Evolutionary conservation across 371 early-diverging fungal genomes (phyloP), one percentile per base, ranked within the genome.

Genomic region (Actinomucor elegans): DNA sequence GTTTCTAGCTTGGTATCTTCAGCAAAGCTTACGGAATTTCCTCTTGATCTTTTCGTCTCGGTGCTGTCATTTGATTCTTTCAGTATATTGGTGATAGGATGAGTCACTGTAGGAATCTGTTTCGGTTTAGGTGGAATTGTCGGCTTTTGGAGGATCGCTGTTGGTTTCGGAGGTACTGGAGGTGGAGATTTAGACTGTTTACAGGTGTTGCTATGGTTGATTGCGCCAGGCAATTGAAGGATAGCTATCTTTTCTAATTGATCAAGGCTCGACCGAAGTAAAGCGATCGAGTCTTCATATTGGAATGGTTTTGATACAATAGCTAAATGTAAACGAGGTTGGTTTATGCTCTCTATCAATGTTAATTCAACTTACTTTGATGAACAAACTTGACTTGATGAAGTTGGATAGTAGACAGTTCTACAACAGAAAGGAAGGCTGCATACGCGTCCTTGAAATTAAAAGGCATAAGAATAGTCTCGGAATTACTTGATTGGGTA

Each of bases 401-500:
- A 4, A 77, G 58, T 54, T 68, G 60, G 27, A 68, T 54, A 5
- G 65, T 63, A 11, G 71, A 52, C 27, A 59, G 18, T 48, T 71
- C 73, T 4, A 69, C 57, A 14, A 69, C 63, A 6, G 68, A 62
- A 47, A 77, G 51, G 48, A 68, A 73, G 18, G 69, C 55, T 12
- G 48, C 28, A 54, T 71, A 77, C 18, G 77, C 77, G 59, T 77
- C 77, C 77, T 77, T 23, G n/a, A n/a, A n/a, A n/a, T n/a, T n/a
- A n/a, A n/a, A n/a, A n/a, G n/a, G n/a, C n/a, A n/a, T n/a, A n/a
- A n/a, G n/a, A n/a, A n/a, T n/a, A n/a, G n/a, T n/a, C n/a, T n/a
- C n/a, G n/a, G n/a, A n/a, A n/a, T n/a, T n/a, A 27, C 23, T 21
- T 51, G 8, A 47, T 11, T 42, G 20, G 6, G 11, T 29, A 6